These are phyloP conservation scores for Colletotrichum tropicicola DNA, from an alignment of 2,329 filamentous ascomycete species.

Conservation along the genomic window DNA sequence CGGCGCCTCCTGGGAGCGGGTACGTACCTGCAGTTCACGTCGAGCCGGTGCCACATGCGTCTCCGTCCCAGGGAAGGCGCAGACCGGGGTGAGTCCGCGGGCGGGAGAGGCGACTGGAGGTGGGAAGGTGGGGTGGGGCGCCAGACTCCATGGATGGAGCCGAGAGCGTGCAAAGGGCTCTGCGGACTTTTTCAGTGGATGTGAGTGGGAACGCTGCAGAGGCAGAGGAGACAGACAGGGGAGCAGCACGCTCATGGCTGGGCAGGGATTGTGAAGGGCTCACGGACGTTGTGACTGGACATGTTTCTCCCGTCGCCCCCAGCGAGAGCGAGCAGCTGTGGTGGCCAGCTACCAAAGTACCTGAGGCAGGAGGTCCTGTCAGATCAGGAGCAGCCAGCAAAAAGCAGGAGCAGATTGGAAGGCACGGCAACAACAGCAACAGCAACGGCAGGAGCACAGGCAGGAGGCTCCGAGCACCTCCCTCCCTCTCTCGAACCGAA, in stretches of 20 bases:
- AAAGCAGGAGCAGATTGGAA: not conserved
- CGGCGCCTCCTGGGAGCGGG: not conserved
- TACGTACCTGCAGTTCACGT: constrained; percentile 1
- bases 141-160: not conserved
- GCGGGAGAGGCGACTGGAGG: constrained; percentile 24
- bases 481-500: too few species aligned
- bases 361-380: too few species aligned
- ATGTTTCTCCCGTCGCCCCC: too few species aligned
- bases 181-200: constrained; percentile 15
- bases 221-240: constrained; percentile 23
- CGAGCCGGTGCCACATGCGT: constrained; percentile 17
- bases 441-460: not conserved
- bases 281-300: constrained; percentile 23
- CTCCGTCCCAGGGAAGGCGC: constrained; percentile 14
- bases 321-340: too few species aligned
- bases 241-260: constrained; percentile 20
- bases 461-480: too few species aligned
- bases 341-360: too few species aligned
- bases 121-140: constrained; percentile 11
- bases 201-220: constrained; percentile 8
- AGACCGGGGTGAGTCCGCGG: constrained; percentile 8
- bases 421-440: not conserved
- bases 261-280: constrained; percentile 21
- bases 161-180: not conserved
- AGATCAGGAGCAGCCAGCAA: too few species aligned